A percentile compares a stretch with the other conserved stretches of the same genome.
Conservation (phyloP, 1,284 basidiomycete genomes). For the Austroboletus niveus region DNA sequence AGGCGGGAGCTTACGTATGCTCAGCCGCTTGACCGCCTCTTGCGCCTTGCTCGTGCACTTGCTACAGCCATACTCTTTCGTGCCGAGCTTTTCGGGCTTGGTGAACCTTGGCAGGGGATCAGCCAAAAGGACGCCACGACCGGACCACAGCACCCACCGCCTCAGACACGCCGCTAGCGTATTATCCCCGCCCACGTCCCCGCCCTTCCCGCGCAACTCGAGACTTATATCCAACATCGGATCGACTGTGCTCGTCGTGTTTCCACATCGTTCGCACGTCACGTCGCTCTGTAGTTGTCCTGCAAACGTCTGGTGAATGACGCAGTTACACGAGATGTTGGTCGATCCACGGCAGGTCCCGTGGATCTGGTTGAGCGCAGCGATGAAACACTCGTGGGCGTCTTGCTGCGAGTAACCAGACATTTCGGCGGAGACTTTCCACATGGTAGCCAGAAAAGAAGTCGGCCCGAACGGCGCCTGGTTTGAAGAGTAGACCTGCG, state of each 20-base stretch:
- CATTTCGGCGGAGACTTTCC: constrained; percentile 82
- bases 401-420: constrained; percentile 94
- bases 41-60: constrained; percentile 66
- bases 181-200: constrained; percentile 44
- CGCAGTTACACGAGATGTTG: constrained; percentile 81
- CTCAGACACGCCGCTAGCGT: constrained; percentile 70
- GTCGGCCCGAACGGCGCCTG: constrained; percentile 78
- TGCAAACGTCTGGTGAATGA: constrained; percentile 89
- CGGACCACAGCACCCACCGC: constrained; percentile 42
- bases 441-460: constrained; percentile 82
- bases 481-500: constrained; percentile 71
- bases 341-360: constrained; percentile 70
- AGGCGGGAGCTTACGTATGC: constrained; percentile 82
- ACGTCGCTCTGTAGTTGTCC: constrained; percentile 89
- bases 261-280: constrained; percentile 77
- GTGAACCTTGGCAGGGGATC: constrained; percentile 54
- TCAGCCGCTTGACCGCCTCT: constrained; percentile 81
- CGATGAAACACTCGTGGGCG: constrained; percentile 89
- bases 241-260: constrained; percentile 78
- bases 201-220: constrained; percentile 67
- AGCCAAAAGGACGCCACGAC: not conserved
- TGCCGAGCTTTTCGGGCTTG: constrained; percentile 68
- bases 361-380: constrained; percentile 82
- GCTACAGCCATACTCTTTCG: constrained; percentile 71
- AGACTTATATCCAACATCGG: constrained; percentile 92